Base-by-base conservation (phyloP, 2,329 filamentous ascomycete species). In the Emmonsia crescens region DNA sequence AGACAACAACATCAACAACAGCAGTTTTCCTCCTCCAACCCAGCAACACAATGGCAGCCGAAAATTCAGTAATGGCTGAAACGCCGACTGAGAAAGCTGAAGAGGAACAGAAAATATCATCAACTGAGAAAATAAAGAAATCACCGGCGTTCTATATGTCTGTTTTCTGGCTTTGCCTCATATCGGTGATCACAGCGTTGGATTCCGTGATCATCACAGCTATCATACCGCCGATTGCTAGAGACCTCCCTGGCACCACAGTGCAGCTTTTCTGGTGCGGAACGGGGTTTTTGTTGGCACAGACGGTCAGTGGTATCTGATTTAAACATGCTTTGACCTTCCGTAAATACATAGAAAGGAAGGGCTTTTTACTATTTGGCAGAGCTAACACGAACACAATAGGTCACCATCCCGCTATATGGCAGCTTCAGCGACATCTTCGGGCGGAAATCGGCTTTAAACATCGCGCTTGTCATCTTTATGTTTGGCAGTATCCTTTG, bases 401-500 rank as follows among this genome's bases (percentile, higher is more conserved):
- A 59, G 57, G 57, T 59, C 29, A 59, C 57, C 44, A 59, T 59
- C 31, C 60, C 62, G 12, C 42, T 64, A 10, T 57, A 57, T 40
- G 62, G 62, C 31, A 58, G 58, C 21, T 57, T 59, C n/a, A 57
- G 57, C 38, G 60, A 65, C n/a, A 60, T 65, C 9, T 51, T 64
- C 27, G 60, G 62, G 21, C 48, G 63, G 19, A 60, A 62, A 57
- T 61, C 55, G 56, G 36, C 56, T n/a, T 44, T 60, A 19, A 60
- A 62, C 40, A 21, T 67, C 0, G 76, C 77, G 0, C 71, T 78
- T 0, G 67, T 64, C 1, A 67, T 78, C 8, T 83, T 82, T 67
- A 72, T 77, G 0, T 70, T 64, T 5, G 75, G 74, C 10, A 77
- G 74, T 44, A 70, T 79, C 19, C 61, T 82, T 0, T 78, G 78